These are phyloP conservation scores for Neoboletus magnificus DNA, from an alignment of 768 basidiomycete species.

Conservation along the genomic window DNA sequence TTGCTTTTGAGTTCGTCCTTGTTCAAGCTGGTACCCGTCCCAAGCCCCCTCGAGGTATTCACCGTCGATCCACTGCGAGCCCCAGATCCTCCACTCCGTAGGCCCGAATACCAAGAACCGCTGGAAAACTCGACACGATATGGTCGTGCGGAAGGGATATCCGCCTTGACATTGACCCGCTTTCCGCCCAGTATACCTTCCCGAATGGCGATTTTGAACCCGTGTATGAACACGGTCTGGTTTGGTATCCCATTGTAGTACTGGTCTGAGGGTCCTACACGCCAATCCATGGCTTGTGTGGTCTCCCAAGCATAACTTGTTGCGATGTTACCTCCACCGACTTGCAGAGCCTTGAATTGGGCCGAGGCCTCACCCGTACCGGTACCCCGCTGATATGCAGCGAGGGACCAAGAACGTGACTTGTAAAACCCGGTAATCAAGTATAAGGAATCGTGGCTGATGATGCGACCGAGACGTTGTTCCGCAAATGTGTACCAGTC, in stretches of 20 bases:
- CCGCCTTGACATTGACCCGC: neutral
- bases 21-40: neutral
- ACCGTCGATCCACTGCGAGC: neutral
- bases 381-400: constrained; percentile 6
- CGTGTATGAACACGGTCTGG: constrained; percentile 22
- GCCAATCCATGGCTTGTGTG: constrained; percentile 7
- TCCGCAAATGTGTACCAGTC: constrained; percentile 31
- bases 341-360: constrained; percentile 11
- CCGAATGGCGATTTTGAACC: constrained; percentile 14
- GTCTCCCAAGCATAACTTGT: constrained; percentile 11
- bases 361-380: neutral
- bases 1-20: neutral
- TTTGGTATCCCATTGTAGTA: constrained; percentile 10
- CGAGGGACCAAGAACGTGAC: constrained; percentile 28
- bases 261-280: constrained; percentile 2
- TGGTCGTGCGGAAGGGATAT: neutral
- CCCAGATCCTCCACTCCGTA: neutral
- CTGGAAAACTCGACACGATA: neutral
- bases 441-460: constrained; percentile 23
- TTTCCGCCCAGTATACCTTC: constrained; percentile 5
- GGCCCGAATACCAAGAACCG: neutral
- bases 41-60: neutral
- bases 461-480: constrained; percentile 14
- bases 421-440: constrained; percentile 19
- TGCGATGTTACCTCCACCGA: constrained; percentile 13